Base-by-base conservation (phyloP, 495 filamentous ascomycete species). In the Neurospora pannonica region DNA sequence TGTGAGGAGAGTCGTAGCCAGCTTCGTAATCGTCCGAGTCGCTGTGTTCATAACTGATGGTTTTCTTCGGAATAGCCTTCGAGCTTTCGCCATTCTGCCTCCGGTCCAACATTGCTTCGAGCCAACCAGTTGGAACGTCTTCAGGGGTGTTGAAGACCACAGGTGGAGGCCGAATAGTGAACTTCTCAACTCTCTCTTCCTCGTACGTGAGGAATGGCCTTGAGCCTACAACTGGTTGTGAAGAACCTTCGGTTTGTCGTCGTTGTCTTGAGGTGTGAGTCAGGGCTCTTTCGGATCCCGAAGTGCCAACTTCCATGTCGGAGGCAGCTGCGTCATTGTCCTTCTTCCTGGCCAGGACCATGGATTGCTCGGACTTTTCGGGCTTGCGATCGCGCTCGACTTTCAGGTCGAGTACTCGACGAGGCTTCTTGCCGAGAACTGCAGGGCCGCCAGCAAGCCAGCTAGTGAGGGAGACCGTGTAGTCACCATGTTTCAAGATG, bases 391-490 rank as follows among this genome's bases (percentile, higher is more conserved):
- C 54, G 28, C 54, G 54, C 7, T 67, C 54, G 34, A 67, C 28
- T 19, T 34, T 67, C 5, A 67, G 6, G 15, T 67, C 54, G 28
- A 67, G 15, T 2, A 67, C 54, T 13, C 54, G 54, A 67, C 28
- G 54, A 36, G 70, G 48, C 48, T 38, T 38, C 36, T 69, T 75
- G 37, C 34, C 31, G 9, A 75, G 17, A 19, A 75, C 31, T 21
- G 54, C 70, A 19, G 40, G 37, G 0, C 71, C 43, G 15, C 46
- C 71, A 15, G 42, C 42, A 19, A 75, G 74, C 38, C 74, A 72
- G 24, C 48, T 75, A 1, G 71, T 72, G 34, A 75, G 39, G 8
- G 74, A 75, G 70, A 75, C 28, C 24, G 71, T 39, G 48, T 72
- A 46, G 3, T 72, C 72, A 2, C 38, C 71, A 38, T 71, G 36